phyloP scores from a whole-genome alignment of 257 asterid genomes.

The Datura wrightii region DNA sequence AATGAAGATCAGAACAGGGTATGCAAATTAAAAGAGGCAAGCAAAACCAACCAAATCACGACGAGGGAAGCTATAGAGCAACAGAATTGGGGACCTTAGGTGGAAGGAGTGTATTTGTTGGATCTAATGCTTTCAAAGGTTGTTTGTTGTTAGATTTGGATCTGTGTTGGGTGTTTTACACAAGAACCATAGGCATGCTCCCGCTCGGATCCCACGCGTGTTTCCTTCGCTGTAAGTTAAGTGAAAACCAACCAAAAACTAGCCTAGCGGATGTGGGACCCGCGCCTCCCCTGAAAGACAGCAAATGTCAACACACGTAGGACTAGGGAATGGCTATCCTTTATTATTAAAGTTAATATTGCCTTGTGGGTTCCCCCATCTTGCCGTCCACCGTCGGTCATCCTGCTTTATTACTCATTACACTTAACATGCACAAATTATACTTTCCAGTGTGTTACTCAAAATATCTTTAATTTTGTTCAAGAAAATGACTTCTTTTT shows the following conservation, averaged over 20 bases:
- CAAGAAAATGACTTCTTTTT: not conserved
- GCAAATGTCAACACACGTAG: conserved; percentile 30
- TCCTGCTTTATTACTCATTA: not conserved
- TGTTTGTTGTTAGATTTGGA: conserved; percentile 22
- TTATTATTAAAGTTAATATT: not conserved
- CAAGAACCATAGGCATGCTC: conserved; percentile 10
- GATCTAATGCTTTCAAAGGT: conserved; percentile 8
- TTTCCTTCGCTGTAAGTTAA: not conserved
- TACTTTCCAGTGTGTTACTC: not conserved
- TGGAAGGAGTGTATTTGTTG: not conserved
- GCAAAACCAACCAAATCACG: conserved; percentile 26
- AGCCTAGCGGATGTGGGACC: conserved; percentile 16
- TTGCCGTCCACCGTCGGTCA: conserved; percentile 23
- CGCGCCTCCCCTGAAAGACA: conserved; percentile 4
- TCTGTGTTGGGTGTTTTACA: conserved; percentile 14
- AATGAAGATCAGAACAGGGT: not conserved
- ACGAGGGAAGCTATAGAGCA: not conserved
- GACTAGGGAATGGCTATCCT: not conserved
- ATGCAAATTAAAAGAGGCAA: not conserved
- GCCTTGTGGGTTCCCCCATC: not conserved
- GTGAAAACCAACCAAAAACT: conserved; percentile 28
- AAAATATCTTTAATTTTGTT: not conserved
- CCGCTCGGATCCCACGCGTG: not conserved
- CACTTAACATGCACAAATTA: not conserved
- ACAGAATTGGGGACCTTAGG: not conserved